Conservation (phyloP, 176 grass and related monocot species). For the Rhynchospora pubera region DNA sequence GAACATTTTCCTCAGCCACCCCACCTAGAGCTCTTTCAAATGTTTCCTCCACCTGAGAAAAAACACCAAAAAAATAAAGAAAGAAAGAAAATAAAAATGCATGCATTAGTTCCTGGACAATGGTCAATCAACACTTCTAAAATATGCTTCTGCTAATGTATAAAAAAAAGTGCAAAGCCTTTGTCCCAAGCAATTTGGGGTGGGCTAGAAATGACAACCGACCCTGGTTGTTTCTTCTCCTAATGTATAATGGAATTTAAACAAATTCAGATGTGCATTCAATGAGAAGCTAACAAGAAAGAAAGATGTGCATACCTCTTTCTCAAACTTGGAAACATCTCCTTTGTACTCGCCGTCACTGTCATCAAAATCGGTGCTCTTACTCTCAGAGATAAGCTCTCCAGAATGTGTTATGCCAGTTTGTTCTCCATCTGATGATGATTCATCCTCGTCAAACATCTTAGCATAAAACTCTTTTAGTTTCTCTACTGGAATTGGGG, state of each 20-base stretch:
- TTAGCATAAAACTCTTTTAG: conserved; percentile 47
- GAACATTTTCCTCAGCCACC: conserved; percentile 67
- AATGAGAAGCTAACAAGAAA: neutral
- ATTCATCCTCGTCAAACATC: conserved; percentile 32
- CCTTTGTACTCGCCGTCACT: conserved; percentile 41
- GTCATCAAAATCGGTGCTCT: conserved; percentile 31
- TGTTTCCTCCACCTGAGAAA: conserved; percentile 87
- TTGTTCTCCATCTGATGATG: conserved; percentile 39
- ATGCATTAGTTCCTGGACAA: neutral
- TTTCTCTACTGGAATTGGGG: conserved; percentile 70
- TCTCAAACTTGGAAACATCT: conserved; percentile 71
- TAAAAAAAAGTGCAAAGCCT: too few species aligned
- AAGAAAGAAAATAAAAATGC: conserved; percentile 7
- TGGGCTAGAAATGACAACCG: too few species aligned
- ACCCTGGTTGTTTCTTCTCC: neutral
- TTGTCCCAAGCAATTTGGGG: too few species aligned
- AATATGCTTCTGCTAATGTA: neutral
- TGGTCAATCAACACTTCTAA: neutral
- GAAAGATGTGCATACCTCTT: conserved; percentile 48
- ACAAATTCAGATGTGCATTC: neutral
- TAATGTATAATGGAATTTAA: neutral
- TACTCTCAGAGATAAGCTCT: conserved; percentile 27
- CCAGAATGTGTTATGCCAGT: conserved; percentile 29
- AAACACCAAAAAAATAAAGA: neutral
- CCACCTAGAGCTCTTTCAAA: conserved; percentile 68